Percentiles rank a stretch among this genome's conserved stretches.
Evolutionary conservation across 805 yeast genomes (phyloP).

Genomic region (Candida silvicultrix): DNA sequence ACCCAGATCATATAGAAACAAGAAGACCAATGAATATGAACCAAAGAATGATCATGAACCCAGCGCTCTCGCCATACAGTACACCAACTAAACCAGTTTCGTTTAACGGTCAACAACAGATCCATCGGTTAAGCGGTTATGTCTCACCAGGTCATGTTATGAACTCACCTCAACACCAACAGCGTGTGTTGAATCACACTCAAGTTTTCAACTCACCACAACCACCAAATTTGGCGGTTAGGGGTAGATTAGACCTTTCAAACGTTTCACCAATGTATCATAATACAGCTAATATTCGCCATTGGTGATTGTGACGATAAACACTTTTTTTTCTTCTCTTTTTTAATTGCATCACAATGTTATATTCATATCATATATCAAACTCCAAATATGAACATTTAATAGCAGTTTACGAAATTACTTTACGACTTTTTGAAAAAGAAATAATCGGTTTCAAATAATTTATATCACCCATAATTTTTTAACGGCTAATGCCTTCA

Average conservation of each 20-base stretch:
- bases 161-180: not conserved
- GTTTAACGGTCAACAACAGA: not conserved
- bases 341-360: no score
- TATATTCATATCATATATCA: no score
- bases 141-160: not conserved
- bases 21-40: conserved; percentile 2
- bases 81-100: conserved; percentile 13
- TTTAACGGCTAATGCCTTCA: not conserved
- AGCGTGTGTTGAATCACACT: not conserved
- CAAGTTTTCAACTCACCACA: not conserved
- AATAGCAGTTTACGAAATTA: not conserved
- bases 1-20: conserved; percentile 33
- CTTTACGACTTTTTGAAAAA: no score
- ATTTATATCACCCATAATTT: not conserved
- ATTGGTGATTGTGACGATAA: not conserved
- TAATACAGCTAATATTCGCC: not conserved
- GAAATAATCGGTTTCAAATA: not conserved
- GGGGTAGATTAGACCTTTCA: not conserved
- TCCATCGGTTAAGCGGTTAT: not conserved
- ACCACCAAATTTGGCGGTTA: not conserved
- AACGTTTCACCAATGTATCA: not conserved
- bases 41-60: not conserved
- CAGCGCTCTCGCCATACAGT: conserved; percentile 13
- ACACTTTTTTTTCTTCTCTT: no score
- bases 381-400: not conserved